Conservation (phyloP, 148 eudicot genomes). For the Hydrangea macrophylla region DNA sequence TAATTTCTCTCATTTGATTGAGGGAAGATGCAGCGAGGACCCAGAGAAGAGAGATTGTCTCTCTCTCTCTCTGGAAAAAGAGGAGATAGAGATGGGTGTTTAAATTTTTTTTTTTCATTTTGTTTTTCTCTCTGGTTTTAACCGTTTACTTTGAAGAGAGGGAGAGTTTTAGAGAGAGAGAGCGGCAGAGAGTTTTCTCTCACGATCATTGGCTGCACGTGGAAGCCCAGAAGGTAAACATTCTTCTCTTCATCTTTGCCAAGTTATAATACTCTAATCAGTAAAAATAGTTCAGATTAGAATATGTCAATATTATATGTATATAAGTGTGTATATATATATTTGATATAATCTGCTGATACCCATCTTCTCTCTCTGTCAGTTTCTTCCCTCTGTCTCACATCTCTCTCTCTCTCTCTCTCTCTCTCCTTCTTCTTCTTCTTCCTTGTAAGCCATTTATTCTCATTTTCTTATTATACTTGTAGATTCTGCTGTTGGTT, state of each 20-base stretch:
- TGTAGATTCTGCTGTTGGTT: neutral
- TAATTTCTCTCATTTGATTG: neutral
- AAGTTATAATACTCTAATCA: slow-evolving; percentile 13
- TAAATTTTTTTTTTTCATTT: slow-evolving; percentile 7
- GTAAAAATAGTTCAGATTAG: slow-evolving; percentile 13
- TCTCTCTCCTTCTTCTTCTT: slow-evolving; percentile 12
- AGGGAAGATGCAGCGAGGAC: slow-evolving; percentile 1
- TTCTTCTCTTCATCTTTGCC: slow-evolving; percentile 19
- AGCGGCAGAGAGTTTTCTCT: slow-evolving; percentile 6
- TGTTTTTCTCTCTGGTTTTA: slow-evolving; percentile 6
- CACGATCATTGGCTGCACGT: slow-evolving; percentile 33
- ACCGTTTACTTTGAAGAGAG: slow-evolving; percentile 2
- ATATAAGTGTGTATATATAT: neutral
- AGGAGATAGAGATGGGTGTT: slow-evolving; percentile 16
- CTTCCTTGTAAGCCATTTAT: slow-evolving; percentile 44
- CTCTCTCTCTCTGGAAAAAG: neutral
- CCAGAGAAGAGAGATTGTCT: neutral
- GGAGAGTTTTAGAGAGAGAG: neutral
- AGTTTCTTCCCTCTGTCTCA: slow-evolving; percentile 36
- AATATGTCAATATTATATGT: neutral
- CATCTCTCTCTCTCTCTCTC: slow-evolving; percentile 16
- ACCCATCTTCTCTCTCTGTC: slow-evolving; percentile 49
- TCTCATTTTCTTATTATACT: slow-evolving; percentile 13
- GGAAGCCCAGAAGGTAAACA: slow-evolving; percentile 25
- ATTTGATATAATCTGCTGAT: slow-evolving; percentile 20